Evolutionary conservation across 225 moss, liverwort and hornwort species (phyloP).

Genomic region (Pseudoscleropodium purum): DNA sequence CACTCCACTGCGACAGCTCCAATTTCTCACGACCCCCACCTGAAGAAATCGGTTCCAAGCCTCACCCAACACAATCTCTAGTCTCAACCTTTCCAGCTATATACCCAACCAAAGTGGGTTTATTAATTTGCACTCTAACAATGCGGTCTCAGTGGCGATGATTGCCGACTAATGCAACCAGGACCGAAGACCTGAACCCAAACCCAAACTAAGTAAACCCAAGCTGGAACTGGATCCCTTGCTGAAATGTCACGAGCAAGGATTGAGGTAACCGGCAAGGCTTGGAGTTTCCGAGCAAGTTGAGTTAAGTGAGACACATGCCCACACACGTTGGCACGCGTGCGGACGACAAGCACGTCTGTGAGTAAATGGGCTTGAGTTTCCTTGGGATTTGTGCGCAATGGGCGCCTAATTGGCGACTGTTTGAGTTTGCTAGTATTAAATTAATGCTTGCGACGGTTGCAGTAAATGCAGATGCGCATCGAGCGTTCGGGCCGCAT

Average conservation of each 20-base stretch:
- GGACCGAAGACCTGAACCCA: not conserved
- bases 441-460: conserved; percentile 12
- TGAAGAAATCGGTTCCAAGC: not conserved
- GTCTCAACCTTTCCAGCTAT: not conserved
- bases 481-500: not conserved
- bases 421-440: no score
- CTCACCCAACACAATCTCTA: not conserved
- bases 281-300: not conserved
- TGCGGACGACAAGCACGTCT: conserved; percentile 1
- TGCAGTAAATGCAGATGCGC: conserved; percentile 20
- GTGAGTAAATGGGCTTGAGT: not conserved
- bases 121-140: not conserved
- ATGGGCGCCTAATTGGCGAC: not conserved
- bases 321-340: conserved; percentile 22
- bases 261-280: not conserved
- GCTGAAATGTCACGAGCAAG: not conserved
- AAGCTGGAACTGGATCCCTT: not conserved
- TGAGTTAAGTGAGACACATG: not conserved
- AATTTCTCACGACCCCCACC: not conserved
- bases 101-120: not conserved
- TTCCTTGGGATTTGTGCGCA: not conserved
- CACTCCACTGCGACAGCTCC: not conserved
- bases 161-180: not conserved
- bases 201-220: not conserved
- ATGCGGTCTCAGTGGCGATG: not conserved